phyloP scores from a whole-genome alignment of 495 filamentous ascomycete species.

The Polyplosphaeria fusca region DNA sequence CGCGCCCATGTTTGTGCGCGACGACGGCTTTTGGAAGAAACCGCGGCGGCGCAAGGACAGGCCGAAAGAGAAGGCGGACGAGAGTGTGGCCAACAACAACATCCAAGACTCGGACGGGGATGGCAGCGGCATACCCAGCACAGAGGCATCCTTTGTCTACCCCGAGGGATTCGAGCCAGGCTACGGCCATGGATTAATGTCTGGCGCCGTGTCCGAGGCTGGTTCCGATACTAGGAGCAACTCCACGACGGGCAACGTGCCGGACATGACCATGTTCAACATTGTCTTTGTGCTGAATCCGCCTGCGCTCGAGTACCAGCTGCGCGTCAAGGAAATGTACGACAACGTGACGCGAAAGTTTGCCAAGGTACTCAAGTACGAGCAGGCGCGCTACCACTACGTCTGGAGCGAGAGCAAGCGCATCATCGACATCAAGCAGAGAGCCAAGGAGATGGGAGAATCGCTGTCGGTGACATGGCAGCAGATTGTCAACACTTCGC shows the following conservation, averaged over 20 bases:
- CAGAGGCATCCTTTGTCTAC: constrained; percentile 26
- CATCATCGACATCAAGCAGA: constrained; percentile 73
- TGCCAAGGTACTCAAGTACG: constrained; percentile 82
- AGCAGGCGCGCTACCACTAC: constrained; percentile 81
- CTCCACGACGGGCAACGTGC: constrained; percentile 46
- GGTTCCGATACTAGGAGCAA: constrained; percentile 36
- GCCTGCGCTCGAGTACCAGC: constrained; percentile 69
- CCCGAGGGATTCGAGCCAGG: constrained; percentile 39
- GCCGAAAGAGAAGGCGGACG: constrained; percentile 31
- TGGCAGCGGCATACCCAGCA: background rate
- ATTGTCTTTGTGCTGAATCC: constrained; percentile 87
- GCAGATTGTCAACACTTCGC: constrained; percentile 68
- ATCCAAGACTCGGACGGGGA: constrained; percentile 19
- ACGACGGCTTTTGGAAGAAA: constrained; percentile 86
- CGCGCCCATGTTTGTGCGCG: constrained; percentile 79
- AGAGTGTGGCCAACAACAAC: background rate
- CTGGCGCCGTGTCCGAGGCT: constrained; percentile 28
- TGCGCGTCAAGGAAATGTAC: constrained; percentile 75
- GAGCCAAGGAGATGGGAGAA: constrained; percentile 65
- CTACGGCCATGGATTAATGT: constrained; percentile 35
- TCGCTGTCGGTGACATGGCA: constrained; percentile 59
- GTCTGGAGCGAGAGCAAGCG: constrained; percentile 81
- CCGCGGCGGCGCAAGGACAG: constrained; percentile 58
- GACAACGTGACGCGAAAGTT: constrained; percentile 85
- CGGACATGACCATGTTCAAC: constrained; percentile 92